Percentiles rank a stretch among this genome's conserved stretches.
These are phyloP conservation scores for Solanum chilense DNA, from an alignment of 257 asterid species.

Conservation along the genomic window DNA sequence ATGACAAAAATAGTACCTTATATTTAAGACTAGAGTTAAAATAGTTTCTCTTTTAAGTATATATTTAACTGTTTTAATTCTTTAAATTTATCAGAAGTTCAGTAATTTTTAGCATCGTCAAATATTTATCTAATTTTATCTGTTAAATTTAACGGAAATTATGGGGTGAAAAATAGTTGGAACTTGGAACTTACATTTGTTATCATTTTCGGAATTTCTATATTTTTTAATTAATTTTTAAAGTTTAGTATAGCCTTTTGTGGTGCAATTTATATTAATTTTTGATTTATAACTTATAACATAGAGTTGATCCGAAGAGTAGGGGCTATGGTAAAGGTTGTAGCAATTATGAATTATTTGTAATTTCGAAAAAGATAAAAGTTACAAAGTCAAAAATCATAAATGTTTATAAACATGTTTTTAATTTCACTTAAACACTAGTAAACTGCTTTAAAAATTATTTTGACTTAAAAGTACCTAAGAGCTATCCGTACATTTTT, in stretches of 20 bases:
- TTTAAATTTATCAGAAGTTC: background rate
- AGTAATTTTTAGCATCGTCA: background rate
- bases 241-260: background rate
- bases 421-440: background rate
- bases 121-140: background rate
- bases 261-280: background rate
- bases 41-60: background rate
- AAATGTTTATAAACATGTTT: background rate
- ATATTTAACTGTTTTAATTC: too few species aligned
- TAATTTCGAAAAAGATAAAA: too few species aligned
- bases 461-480: background rate
- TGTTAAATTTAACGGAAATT: background rate
- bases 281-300: too few species aligned
- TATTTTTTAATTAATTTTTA: background rate
- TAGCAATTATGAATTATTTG: accelerated
- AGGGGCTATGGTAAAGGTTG: background rate
- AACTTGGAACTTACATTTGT: background rate
- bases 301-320: too few species aligned
- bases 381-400: too few species aligned
- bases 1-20: background rate
- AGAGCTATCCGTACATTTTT: too few species aligned
- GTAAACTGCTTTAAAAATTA: too few species aligned
- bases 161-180: background rate
- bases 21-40: background rate
- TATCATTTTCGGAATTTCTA: background rate